Base-by-base conservation (phyloP, 2,329 filamentous ascomycete genomes). In the Xylaria sp. region DNA sequence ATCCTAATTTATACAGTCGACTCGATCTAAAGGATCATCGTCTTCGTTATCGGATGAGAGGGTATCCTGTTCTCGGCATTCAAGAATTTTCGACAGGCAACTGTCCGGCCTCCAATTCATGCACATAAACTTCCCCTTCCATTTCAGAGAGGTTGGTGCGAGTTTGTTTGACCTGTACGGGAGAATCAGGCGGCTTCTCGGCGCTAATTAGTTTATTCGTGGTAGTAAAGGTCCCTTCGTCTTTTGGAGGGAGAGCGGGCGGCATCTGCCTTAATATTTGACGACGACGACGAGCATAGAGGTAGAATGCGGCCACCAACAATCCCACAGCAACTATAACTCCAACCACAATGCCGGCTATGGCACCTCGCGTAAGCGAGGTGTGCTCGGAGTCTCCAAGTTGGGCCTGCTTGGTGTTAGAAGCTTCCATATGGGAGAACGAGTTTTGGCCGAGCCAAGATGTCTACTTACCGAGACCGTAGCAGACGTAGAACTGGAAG, bases 271-370 rank as follows among this genome's bases (percentile, higher is more conserved):
- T 15, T 49, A 6, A 51, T 11, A 2, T 15, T 47, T 22, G 47
- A 51, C 42, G 63, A 36, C 61, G 69, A 27, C 64, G 69, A 11
- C 64, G 69, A 51, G 57, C 49, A 31, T 69, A 69, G 15, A 71
- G 20, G 31, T 56, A 71, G 10, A 59, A 31, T 15, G 55, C 65
- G 4, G 47, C 5, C 7, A 20, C 61, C 2, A 67, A 42, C 13
- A 68, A 11, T 17, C 31, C 55, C 15, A 72, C 15, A 15, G 39
- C 61, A 4, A 38, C 65, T 3, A 73, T 44, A 6, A 53, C 51
- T n/a, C 65, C 71, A 22, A 73, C 53, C 5, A 71, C 70, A 29
- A 71, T 67, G 22, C 70, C 71, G 2, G 65, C 70, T 58, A 71
- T 67, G 22, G 69, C 70, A 27, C 70, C 70, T 22, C 66, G 54